phyloP scores from a whole-genome alignment of 495 filamentous ascomycete genomes.

The Penicillium simplicissimum region DNA sequence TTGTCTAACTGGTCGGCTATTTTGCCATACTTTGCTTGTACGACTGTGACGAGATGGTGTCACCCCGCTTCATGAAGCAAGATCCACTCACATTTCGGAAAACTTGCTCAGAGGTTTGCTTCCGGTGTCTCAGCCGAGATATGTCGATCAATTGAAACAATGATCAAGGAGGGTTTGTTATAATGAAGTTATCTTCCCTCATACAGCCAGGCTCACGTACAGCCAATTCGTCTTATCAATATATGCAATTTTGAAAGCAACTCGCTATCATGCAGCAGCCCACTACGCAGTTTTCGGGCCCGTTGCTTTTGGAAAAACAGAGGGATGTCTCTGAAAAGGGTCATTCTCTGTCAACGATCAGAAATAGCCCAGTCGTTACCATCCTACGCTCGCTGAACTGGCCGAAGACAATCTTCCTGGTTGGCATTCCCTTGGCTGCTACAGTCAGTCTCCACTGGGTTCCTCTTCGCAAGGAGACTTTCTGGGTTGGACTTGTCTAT shows the following conservation, averaged over 20 bases:
- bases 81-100: not conserved
- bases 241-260: not conserved
- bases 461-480: not conserved
- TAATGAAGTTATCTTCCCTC: not conserved
- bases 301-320: not conserved
- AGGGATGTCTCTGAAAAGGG: not conserved
- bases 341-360: not conserved
- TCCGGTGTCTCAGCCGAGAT: not conserved
- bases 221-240: not conserved
- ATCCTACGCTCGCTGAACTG: conserved; percentile 10
- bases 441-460: conserved; percentile 9
- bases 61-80: not conserved
- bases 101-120: not conserved
- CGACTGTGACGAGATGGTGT: not conserved
- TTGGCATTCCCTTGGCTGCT: conserved; percentile 11
- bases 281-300: not conserved
- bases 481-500: conserved; percentile 6
- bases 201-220: not conserved
- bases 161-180: not conserved
- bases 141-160: not conserved
- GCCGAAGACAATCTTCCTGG: conserved; percentile 7
- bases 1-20: not conserved
- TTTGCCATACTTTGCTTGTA: not conserved
- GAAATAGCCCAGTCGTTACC: not conserved
- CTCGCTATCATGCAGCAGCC: not conserved